Evolutionary conservation across 2,329 filamentous ascomycete genomes (phyloP), one percentile per base, ranked within the genome.

Genomic region (Metarhizium brunneum): DNA sequence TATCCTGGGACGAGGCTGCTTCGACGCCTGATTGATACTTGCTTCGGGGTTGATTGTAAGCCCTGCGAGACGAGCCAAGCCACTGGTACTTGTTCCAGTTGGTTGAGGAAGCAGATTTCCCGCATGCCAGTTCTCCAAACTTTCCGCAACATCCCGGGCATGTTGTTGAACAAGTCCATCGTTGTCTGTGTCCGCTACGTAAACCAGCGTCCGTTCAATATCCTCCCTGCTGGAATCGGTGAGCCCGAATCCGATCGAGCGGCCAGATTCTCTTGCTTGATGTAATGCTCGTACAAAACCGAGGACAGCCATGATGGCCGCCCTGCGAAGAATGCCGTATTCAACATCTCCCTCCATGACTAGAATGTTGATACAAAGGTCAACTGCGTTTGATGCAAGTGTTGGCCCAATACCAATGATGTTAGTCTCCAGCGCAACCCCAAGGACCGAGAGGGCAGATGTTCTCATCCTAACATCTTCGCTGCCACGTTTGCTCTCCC

Each of bases 381-480:
- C 86, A 11, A 90, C 73, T 1, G 79, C 78, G 2, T 75, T 74
- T 10, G 80, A 78, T 13, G 82, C 74, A 16, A 83, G 62, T 6
- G 71, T 66, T 0, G 81, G 66, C 1, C 81, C 79, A 30, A 86
- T 68, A 0, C 82, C 83, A 1, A 71, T 69, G 4, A 85, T 71
- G 60, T 84, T 85, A 1, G 76, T 80, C 65, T 89, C 85, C 30
- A 89, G 68, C 0, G 76, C 76, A 1, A 71, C 71, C 0, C 80
- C 79, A 47, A 90, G 73, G 50, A 90, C 78, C 4, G 85, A 86
- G 6, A 91, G 67, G 4, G 86, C 84, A 25, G 86, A 89, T 14
- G 85, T 73, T 1, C 87, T 81, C 61, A 91, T 79, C 4, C 87
- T 78, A 13, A 89, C 73, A 63, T 90, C 87, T 66, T 90, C 87